Evolutionary conservation across 495 filamentous ascomycete species (phyloP).

Genomic region (Aspergillus leporis): DNA sequence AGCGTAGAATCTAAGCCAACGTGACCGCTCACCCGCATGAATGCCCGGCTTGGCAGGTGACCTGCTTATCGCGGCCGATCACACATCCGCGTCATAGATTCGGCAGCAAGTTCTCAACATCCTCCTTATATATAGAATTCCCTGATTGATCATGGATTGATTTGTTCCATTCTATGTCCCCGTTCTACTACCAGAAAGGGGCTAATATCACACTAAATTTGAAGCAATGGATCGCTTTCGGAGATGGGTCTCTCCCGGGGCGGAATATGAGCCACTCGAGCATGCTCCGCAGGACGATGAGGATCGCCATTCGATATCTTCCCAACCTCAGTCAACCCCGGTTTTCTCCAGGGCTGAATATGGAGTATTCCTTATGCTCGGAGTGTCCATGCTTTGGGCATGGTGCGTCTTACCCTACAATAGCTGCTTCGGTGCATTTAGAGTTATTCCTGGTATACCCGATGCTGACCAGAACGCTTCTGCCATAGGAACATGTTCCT

Average conservation of each 20-base stretch:
- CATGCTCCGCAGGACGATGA: slow-evolving; percentile 38
- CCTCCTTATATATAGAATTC: not conserved
- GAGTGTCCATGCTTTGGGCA: slow-evolving; percentile 93
- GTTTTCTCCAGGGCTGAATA: slow-evolving; percentile 83
- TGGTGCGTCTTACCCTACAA: slow-evolving; percentile 61
- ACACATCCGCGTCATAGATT: not conserved
- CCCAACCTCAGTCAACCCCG: slow-evolving; percentile 14
- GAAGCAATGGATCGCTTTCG: slow-evolving; percentile 50
- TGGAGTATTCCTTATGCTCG: slow-evolving; percentile 79
- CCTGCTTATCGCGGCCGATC: slow-evolving; percentile 1
- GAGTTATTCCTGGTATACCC: not conserved
- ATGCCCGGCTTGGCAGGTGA: not conserved
- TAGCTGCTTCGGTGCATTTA: not conserved
- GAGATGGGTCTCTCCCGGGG: slow-evolving; percentile 44
- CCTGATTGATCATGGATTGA: slow-evolving; percentile 13
- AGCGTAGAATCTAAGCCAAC: not conserved
- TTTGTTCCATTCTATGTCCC: not conserved
- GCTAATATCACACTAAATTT: not conserved
- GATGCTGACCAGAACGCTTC: slow-evolving; percentile 1
- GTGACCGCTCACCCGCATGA: not conserved
- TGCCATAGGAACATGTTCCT: slow-evolving; percentile 95
- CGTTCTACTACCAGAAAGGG: slow-evolving; percentile 6
- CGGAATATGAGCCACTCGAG: slow-evolving; percentile 61
- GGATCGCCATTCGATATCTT: slow-evolving; percentile 4
- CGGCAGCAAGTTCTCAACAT: not conserved